Conservation (phyloP, 2,329 filamentous ascomycete genomes). For the Lachnellula hyalina region DNA sequence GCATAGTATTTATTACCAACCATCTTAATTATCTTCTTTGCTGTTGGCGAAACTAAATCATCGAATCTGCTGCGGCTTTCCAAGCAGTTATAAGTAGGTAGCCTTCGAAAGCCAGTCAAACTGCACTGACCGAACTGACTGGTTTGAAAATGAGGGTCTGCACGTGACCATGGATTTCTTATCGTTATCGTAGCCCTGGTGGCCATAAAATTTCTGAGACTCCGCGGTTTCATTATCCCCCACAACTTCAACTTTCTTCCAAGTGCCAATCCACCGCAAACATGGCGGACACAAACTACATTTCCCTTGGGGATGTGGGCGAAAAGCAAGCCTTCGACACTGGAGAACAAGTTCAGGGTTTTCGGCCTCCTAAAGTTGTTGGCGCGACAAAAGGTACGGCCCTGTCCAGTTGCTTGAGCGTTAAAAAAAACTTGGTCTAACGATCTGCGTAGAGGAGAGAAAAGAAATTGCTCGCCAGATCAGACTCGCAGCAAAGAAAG, state of each 20-base stretch:
- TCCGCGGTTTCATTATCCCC: not conserved
- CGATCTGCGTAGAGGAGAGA: conserved; percentile 17
- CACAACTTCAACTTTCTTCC: not conserved
- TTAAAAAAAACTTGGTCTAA: not conserved
- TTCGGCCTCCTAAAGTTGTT: not conserved
- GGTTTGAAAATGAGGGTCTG: no score
- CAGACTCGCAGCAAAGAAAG: conserved; percentile 20
- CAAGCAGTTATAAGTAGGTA: no score
- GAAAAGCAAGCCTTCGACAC: not conserved
- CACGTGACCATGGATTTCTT: conserved; percentile 1
- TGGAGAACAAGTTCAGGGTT: not conserved
- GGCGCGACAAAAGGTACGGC: conserved; percentile 7
- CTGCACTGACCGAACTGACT: no score
- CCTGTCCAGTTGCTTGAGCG: not conserved
- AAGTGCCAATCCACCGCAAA: not conserved
- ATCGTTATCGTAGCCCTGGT: not conserved
- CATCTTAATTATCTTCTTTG: no score
- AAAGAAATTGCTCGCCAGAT: conserved; percentile 19
- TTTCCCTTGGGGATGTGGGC: conserved; percentile 6
- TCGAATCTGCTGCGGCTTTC: no score
- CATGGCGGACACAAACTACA: conserved; percentile 11
- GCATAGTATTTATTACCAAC: not conserved
- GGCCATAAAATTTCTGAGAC: conserved; percentile 1
- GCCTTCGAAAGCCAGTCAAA: no score
- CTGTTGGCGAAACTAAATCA: no score